Base-by-base conservation (phyloP, 176 grass and related monocot species). In the Luzula sylvatica region DNA sequence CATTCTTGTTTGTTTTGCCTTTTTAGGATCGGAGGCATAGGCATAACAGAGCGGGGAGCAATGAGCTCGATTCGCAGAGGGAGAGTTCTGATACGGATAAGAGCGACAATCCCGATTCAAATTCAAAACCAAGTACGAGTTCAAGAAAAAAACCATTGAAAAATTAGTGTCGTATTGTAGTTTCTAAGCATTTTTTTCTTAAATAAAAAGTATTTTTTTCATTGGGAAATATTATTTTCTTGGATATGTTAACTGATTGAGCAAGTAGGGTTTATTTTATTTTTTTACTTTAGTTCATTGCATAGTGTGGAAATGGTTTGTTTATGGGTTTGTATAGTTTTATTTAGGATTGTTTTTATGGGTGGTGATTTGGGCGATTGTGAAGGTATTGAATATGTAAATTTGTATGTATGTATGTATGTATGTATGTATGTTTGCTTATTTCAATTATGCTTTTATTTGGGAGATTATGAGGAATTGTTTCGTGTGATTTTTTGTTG, bases 21-120 rank as follows among this genome's bases (percentile, higher is more conserved):
- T 65, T 80, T 50, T 76, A 98, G 92, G 85, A 98, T 56, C 69
- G 81, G 47, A 98, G 72, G 52, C 81, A 86, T 20, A 69, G 81
- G 20, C 77, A 65, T 15, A 84, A 80, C 40, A 58, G 72, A 39
- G 54, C 65, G 66, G 75, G 68, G 23, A 83, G 20, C 51, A 66
- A 71, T 27, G 81, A 88, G 58, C 77, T 70, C 0, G 78, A 79
- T 15, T 75, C 60, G 27, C 76, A 90, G 46, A 86, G 78, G 56
- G 90, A 87, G 35, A 96, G 78, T 49, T 86, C 65, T 22, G 80
- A 73, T 55, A 86, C 72, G 8, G 68, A 81, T 46, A 79, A 74
- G 67, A 96, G 92, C 52, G 92, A 89, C 61, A 77, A 68, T 44
- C 76, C 80, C 42, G 92, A 96, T 47, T 72, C 11, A 20, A 89